These are phyloP conservation scores for Zopfia rhizophila DNA, from an alignment of 2,329 filamentous ascomycete species.

Conservation along the genomic window DNA sequence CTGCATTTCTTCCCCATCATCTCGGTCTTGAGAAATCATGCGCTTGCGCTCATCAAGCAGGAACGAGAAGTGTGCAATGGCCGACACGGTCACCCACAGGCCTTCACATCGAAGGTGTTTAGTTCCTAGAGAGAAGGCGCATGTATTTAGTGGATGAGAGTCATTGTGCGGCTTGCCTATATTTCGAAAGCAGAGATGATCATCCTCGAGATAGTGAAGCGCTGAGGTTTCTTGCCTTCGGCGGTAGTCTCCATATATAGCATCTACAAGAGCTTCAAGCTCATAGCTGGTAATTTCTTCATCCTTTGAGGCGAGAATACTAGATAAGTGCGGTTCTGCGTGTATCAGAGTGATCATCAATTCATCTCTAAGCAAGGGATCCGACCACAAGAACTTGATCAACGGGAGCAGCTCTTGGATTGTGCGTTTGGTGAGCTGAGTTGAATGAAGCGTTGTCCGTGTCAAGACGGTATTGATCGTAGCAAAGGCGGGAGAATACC, in stretches of 20 bases:
- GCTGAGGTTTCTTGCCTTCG: constrained; percentile 68
- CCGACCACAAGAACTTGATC: constrained; percentile 79
- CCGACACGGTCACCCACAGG: constrained; percentile 50
- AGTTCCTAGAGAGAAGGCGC: constrained; percentile 47
- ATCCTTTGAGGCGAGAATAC: constrained; percentile 37
- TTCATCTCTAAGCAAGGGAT: constrained; percentile 71
- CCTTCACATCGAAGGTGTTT: constrained; percentile 38
- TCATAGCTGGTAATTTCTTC: constrained; percentile 41
- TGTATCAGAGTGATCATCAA: constrained; percentile 78
- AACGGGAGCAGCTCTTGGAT: constrained; percentile 73
- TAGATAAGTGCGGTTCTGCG: constrained; percentile 57
- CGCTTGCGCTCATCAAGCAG: constrained; percentile 44
- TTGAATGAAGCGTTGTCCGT: constrained; percentile 74
- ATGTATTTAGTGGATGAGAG: constrained; percentile 40
- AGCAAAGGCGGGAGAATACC: constrained; percentile 79
- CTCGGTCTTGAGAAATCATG: constrained; percentile 24
- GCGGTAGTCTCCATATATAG: constrained; percentile 81
- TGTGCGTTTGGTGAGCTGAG: constrained; percentile 68
- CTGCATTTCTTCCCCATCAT: constrained; percentile 30
- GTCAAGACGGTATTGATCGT: constrained; percentile 77
- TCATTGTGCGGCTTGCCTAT: constrained; percentile 48
- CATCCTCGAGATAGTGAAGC: constrained; percentile 70
- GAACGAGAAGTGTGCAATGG: constrained; percentile 52
- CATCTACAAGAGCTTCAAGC: constrained; percentile 74
- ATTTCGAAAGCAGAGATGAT: constrained; percentile 70